Percentiles rank a stretch among this genome's conserved stretches.
phyloP scores from a whole-genome alignment of 1,284 basidiomycete species.

The Cystobasidium sp. region DNA sequence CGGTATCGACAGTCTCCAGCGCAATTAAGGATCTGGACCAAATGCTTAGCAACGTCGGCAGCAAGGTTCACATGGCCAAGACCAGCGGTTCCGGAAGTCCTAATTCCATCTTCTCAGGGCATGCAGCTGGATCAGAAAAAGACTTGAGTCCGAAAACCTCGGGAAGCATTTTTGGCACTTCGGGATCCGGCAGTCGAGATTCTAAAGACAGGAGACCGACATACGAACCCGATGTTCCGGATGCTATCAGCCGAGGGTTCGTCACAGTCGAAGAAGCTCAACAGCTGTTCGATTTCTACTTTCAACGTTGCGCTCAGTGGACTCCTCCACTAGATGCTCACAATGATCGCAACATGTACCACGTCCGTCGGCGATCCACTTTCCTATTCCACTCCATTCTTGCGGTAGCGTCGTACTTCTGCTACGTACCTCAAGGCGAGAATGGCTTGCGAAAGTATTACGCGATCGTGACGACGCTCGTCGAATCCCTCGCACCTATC shows the following conservation, averaged over 20 bases:
- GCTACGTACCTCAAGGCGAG: constrained; percentile 40
- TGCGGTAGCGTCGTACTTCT: constrained; percentile 41
- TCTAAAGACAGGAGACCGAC: constrained; percentile 1
- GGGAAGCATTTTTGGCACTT: constrained; percentile 1
- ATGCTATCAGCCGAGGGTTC: constrained; percentile 42
- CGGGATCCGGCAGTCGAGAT: background rate
- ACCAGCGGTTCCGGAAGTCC: constrained; percentile 26
- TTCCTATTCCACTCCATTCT: constrained; percentile 43
- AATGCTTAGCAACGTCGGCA: constrained; percentile 8
- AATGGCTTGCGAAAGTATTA: constrained; percentile 43
- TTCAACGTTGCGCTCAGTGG: constrained; percentile 43
- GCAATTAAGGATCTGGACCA: constrained; percentile 37
- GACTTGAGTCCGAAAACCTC: constrained; percentile 17
- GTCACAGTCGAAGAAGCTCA: constrained; percentile 42
- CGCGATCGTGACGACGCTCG: constrained; percentile 40
- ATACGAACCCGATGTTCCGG: constrained; percentile 41
- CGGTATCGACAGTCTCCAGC: constrained; percentile 31
- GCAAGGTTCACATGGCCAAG: constrained; percentile 4
- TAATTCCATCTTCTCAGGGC: constrained; percentile 11
- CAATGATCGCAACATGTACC: constrained; percentile 42
- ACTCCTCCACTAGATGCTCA: constrained; percentile 32
- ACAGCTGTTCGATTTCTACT: constrained; percentile 44
- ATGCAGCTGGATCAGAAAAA: constrained; percentile 14
- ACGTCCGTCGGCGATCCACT: constrained; percentile 41
- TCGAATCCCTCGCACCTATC: constrained; percentile 41